These are phyloP conservation scores for Alternaria metachromatica DNA, from an alignment of 2,329 filamentous ascomycete species.

Conservation along the genomic window DNA sequence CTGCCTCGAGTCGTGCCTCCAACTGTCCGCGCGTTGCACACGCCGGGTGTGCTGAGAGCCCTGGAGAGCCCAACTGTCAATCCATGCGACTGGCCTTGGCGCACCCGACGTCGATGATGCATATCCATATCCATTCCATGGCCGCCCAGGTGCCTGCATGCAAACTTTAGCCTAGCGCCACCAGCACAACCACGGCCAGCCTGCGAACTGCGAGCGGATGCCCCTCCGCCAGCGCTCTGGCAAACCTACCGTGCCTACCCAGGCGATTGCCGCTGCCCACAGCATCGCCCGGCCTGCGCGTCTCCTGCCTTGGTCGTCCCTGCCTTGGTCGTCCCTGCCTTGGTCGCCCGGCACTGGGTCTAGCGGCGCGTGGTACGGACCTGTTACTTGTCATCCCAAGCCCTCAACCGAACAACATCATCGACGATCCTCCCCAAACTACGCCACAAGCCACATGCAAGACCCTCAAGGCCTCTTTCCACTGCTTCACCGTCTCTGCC, in stretches of 20 bases:
- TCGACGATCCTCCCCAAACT: slow-evolving; percentile 7
- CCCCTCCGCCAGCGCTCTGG: background rate
- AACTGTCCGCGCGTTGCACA: background rate
- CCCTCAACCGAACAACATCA: slow-evolving; percentile 1
- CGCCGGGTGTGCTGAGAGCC: background rate
- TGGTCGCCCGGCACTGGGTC: background rate
- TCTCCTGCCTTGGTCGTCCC: background rate
- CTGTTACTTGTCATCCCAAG: background rate
- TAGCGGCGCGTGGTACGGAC: background rate
- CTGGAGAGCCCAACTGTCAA: background rate
- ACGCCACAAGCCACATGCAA: slow-evolving; percentile 12
- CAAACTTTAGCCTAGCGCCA: background rate
- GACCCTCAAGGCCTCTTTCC: background rate
- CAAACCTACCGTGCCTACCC: background rate
- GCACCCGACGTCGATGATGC: background rate
- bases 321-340: too few relatives aligned
- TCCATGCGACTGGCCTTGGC: slow-evolving; percentile 4
- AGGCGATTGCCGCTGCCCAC: slow-evolving; percentile 4
- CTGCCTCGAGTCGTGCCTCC: background rate
- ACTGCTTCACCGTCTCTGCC: background rate
- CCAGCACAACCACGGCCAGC: background rate
- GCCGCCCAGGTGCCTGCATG: background rate
- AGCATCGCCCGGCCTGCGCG: slow-evolving; percentile 2
- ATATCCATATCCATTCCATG: background rate
- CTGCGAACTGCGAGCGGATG: background rate